Evolutionary conservation across 2,329 filamentous ascomycete genomes (phyloP), one percentile per base, ranked within the genome.

Genomic region (Alternaria triticimaculans): DNA sequence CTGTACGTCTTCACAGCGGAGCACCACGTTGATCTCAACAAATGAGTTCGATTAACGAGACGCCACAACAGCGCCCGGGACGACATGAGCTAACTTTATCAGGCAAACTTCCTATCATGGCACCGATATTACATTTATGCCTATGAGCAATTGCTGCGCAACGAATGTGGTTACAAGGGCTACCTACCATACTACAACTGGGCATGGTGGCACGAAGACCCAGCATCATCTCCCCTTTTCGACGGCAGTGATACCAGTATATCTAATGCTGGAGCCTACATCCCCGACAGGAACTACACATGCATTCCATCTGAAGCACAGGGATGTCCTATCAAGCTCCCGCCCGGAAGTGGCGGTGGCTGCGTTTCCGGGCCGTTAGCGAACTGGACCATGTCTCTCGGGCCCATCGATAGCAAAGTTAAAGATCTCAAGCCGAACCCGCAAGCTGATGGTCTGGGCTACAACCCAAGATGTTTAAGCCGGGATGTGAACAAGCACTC

Each of bases 311-410:
- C 72, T 72, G 0, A 55, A 37, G 25, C 45, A 10, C 28, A 20
- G 0, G 30, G 23, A 21, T 59, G 56, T 18, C 37, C 44, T 6
- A 33, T 63, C 25, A 30, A 55, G 14, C n/a, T 63, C 23, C 10
- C 21, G 15, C 45, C 82, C 1, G 87, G 85, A 18, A 80, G 80
- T 0, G 87, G 87, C 9, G 86, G 87, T 33, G 87, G 86, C 3
- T 88, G 86, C 70, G 80, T 88, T 4, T 80, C 77, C 0, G 86
- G 86, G 0, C 86, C 85, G 0, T 86, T 87, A 76, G 81, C 78
- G 66, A 72, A 69, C 63, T 78, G 68, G 63, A 67, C 64, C 1
- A 76, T 83, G 26, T 80, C 80, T 57, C 77, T 84, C 0, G 86
- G 86, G 0, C 87, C 87, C 4, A 80, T 87, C 25, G 68, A 70